phyloP scores from a whole-genome alignment of 371 early-diverging fungal species.

The Synchytrium microbalum region DNA sequence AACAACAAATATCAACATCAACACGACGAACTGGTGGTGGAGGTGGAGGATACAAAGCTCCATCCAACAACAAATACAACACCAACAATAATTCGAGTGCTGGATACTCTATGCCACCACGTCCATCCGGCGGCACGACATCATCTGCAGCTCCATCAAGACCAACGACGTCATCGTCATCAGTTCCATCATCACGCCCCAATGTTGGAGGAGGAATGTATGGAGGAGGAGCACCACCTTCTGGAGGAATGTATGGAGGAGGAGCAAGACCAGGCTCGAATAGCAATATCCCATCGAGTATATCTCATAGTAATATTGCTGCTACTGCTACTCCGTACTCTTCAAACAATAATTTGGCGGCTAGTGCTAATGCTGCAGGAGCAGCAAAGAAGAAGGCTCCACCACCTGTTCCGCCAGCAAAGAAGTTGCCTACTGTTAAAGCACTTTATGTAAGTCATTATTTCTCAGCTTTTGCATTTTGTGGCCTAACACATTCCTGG shows the following conservation, averaged over 20 bases:
- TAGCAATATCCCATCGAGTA: too few relatives aligned
- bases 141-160: too few relatives aligned
- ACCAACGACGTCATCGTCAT: conserved; percentile 2
- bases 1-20: conserved; percentile 16
- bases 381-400: conserved; percentile 35
- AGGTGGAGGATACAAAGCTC: not conserved
- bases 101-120: too few relatives aligned
- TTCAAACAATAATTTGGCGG: conserved; percentile 5
- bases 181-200: conserved; percentile 5
- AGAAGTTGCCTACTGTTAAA: conserved; percentile 35
- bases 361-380: conserved; percentile 9
- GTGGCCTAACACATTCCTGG: not conserved
- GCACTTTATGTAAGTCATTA: conserved; percentile 41
- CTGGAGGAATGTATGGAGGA: conserved; percentile 6
- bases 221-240: too few relatives aligned
- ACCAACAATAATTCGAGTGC: too few relatives aligned
- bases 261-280: too few relatives aligned
- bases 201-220: conserved; percentile 5
- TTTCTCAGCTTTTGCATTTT: not conserved
- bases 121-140: too few relatives aligned
- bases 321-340: not conserved
- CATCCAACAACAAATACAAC: not conserved
- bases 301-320: too few relatives aligned
- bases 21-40: not conserved
- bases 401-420: conserved; percentile 45